phyloP scores from a whole-genome alignment of 805 yeast species.

The Saturnispora kantuleensis region DNA sequence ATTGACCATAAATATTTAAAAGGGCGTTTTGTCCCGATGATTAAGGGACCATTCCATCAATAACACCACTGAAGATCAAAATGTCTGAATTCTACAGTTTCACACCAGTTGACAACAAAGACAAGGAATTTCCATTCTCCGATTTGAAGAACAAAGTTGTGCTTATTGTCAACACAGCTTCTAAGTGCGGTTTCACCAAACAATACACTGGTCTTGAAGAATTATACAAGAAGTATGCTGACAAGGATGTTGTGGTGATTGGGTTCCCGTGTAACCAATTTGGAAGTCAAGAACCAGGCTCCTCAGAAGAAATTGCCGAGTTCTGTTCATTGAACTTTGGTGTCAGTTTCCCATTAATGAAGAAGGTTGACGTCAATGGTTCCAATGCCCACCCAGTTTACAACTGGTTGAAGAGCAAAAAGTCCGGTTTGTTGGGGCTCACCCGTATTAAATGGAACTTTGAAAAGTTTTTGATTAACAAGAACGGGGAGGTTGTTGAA shows the following conservation, averaged over 20 bases:
- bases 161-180: constrained; percentile 77
- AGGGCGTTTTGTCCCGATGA: no score
- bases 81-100: constrained; percentile 62
- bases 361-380: constrained; percentile 88
- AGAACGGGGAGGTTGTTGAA: constrained; percentile 43
- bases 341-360: constrained; percentile 81
- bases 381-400: constrained; percentile 69
- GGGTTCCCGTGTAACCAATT: constrained; percentile 94
- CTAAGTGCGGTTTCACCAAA: constrained; percentile 71
- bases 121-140: constrained; percentile 48
- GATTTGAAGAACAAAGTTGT: constrained; percentile 72
- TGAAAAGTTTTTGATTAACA: constrained; percentile 48
- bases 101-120: constrained; percentile 51
- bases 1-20: no score
- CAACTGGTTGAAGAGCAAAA: constrained; percentile 56
- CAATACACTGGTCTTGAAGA: constrained; percentile 67
- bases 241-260: constrained; percentile 52
- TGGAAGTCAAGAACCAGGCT: constrained; percentile 68
- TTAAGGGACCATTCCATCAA: no score
- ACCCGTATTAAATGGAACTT: constrained; percentile 56
- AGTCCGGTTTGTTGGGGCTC: constrained; percentile 59
- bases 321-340: constrained; percentile 80
- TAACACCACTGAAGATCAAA: background rate
- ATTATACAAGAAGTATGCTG: constrained; percentile 54
- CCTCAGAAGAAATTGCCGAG: constrained; percentile 55